Evolutionary conservation across 1,284 basidiomycete species (phyloP).

Genomic region (Microbotryomycetes sp.): DNA sequence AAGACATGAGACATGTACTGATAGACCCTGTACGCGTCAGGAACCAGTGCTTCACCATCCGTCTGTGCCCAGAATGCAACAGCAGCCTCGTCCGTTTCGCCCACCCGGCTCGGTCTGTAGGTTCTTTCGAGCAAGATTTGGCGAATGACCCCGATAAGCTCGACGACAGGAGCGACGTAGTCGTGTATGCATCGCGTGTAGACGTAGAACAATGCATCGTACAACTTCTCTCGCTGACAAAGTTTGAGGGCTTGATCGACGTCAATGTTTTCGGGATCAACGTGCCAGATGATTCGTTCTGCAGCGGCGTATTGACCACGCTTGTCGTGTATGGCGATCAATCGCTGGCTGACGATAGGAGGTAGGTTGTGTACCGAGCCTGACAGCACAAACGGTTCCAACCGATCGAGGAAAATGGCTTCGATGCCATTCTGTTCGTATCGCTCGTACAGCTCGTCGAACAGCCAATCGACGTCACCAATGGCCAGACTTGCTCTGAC

Average conservation of each 20-base stretch:
- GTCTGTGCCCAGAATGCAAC: slow-evolving; percentile 17
- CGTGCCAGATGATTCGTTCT: slow-evolving; percentile 90
- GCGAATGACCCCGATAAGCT: slow-evolving; percentile 71
- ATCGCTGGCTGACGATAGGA: slow-evolving; percentile 75
- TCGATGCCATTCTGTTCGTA: slow-evolving; percentile 81
- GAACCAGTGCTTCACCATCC: slow-evolving; percentile 54
- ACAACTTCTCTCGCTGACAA: slow-evolving; percentile 74
- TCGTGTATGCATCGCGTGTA: slow-evolving; percentile 83
- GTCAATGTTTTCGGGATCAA: slow-evolving; percentile 83
- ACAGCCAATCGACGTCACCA: slow-evolving; percentile 74
- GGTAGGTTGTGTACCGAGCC: slow-evolving; percentile 62
- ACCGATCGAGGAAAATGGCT: slow-evolving; percentile 74
- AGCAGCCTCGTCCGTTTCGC: slow-evolving; percentile 19
- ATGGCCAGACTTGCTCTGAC: slow-evolving; percentile 76
- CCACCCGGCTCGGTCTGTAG: slow-evolving; percentile 41
- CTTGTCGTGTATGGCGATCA: slow-evolving; percentile 72
- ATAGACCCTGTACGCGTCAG: slow-evolving; percentile 86
- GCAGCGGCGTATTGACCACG: slow-evolving; percentile 65
- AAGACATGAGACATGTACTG: slow-evolving; percentile 81
- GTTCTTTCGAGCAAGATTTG: slow-evolving; percentile 52
- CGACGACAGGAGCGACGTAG: slow-evolving; percentile 81
- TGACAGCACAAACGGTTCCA: slow-evolving; percentile 78
- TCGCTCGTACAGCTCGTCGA: slow-evolving; percentile 84
- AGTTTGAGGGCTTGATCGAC: slow-evolving; percentile 86
- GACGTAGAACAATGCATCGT: slow-evolving; percentile 91